Percentiles rank a stretch among this genome's conserved stretches.
Conservation (phyloP, 1,139 yeast genomes). For the Oligophagozyma castellii region DNA sequence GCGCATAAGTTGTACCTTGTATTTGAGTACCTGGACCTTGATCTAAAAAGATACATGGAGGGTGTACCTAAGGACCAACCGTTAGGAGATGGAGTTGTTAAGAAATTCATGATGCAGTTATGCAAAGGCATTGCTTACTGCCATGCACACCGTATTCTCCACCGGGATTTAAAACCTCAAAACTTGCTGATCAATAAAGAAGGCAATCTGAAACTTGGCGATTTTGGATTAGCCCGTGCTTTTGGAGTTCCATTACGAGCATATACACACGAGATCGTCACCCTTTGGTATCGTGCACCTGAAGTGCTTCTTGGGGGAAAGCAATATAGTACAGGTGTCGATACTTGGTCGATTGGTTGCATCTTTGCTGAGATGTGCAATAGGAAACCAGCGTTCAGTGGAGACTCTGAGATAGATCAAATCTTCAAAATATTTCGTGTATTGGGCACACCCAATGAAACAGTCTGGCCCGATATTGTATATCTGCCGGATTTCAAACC, state of each 20-base stretch:
- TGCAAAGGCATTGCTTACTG: constrained; percentile 89
- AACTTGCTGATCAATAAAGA: constrained; percentile 87
- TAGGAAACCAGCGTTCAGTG: constrained; percentile 90
- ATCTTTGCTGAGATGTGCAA: constrained; percentile 98
- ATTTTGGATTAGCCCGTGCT: constrained; percentile 93
- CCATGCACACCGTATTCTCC: constrained; percentile 88
- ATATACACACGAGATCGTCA: constrained; percentile 94
- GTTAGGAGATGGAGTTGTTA: constrained; percentile 79
- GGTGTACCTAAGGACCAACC: constrained; percentile 86
- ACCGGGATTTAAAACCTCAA: constrained; percentile 94
- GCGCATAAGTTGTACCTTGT: constrained; percentile 87
- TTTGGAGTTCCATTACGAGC: constrained; percentile 95
- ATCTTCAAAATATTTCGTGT: constrained; percentile 87
- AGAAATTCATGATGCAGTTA: constrained; percentile 84
- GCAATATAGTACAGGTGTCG: constrained; percentile 95
- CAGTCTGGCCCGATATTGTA: constrained; percentile 91
- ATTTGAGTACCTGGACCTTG: constrained; percentile 86
- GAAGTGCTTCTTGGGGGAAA: constrained; percentile 92
- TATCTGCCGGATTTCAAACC: constrained; percentile 90
- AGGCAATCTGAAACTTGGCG: constrained; percentile 91
- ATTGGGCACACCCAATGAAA: constrained; percentile 90
- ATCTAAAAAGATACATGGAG: constrained; percentile 94
- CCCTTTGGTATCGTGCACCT: constrained; percentile 97
- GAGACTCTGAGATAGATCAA: constrained; percentile 96
- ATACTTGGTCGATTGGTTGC: constrained; percentile 98